Percentiles rank a stretch among this genome's conserved stretches.
Conservation (phyloP, 2,329 filamentous ascomycete species). For the Monascus ruber region DNA sequence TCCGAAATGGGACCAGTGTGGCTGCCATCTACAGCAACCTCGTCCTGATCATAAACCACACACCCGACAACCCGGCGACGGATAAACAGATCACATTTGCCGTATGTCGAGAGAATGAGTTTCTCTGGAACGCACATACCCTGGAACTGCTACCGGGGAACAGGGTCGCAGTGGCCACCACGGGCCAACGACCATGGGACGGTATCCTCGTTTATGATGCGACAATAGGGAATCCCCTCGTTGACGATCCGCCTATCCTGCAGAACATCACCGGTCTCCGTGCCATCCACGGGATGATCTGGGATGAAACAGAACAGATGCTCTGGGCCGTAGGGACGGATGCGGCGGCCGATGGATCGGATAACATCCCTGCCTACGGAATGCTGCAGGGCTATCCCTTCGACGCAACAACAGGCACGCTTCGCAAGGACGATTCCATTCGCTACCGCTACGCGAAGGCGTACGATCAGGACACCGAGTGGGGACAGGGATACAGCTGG, state of each 20-base stretch:
- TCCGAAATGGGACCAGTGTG: conserved; percentile 10
- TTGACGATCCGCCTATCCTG: conserved; percentile 10
- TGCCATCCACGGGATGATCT: conserved; percentile 15
- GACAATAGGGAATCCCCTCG: conserved; percentile 8
- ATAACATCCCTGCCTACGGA: conserved; percentile 9
- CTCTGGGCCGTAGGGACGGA: conserved; percentile 14
- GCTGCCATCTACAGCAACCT: conserved; percentile 13
- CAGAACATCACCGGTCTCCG: conserved; percentile 14
- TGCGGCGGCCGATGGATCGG: conserved; percentile 13
- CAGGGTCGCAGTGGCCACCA: conserved; percentile 12
- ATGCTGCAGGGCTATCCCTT: conserved; percentile 12
- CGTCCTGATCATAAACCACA: conserved; percentile 13
- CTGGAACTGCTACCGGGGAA: conserved; percentile 11
- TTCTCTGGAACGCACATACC: conserved; percentile 12
- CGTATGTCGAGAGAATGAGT: conserved; percentile 10
- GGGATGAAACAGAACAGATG: conserved; percentile 14
- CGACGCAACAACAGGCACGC: conserved; percentile 8
- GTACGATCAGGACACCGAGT: conserved; percentile 10
- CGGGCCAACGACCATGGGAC: conserved; percentile 12
- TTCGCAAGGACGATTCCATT: conserved; percentile 6
- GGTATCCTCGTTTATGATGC: conserved; percentile 14
- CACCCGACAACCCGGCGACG: conserved; percentile 9
- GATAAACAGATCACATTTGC: conserved; percentile 16
- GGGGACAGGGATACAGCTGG: conserved; percentile 13
- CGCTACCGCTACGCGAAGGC: conserved; percentile 6